Evolutionary conservation across 140 eudicot genomes (phyloP), one percentile per base, ranked within the genome.

Genomic region (Erigeron philadelphicus): DNA sequence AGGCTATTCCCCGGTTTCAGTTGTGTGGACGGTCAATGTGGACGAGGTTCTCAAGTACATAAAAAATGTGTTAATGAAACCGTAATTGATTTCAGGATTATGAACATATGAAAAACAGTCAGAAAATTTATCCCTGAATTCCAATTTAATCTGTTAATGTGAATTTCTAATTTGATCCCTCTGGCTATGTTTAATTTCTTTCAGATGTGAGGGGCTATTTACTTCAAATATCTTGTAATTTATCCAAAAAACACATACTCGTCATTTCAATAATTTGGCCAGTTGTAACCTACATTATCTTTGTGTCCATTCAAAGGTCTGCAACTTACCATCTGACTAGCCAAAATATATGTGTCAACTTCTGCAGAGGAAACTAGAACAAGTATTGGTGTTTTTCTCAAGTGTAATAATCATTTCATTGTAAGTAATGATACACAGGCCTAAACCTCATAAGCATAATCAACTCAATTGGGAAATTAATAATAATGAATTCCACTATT

Each of bases 11-110:
- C 97, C 96, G 0, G 54, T 91, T 45, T 86, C 91, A 19, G 91
- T 91, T 55, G 97, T 90, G 10, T 91, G 97, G 97, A 88, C 95
- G 1, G 89, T 91, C 53, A 72, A 91, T 15, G 87, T 81, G 25
- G 85, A 79, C 50, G 86, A 79, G 81, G 95, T 85, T 62, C 79
- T 74, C 11, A 65, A 50, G 45, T 87, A 82, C 66, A 78, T 88
- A 12, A 85, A 78, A 70, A 70, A 77, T 17, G 65, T 76, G 61
- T 56, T 90, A 77, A 85, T 85, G 95, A 72, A 71, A 44, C 84
- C 90, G 5, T 90, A 81, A 85, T 15, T 53, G 9, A 53, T 45
- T 15, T 45, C 9, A 9, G 11, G 11, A 44, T 43, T 15, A 1
- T 23, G 59, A 12, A 21, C 58, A 31, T 21, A 18, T 25, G 3